Percentiles rank a stretch among this genome's conserved stretches.
Conservation (phyloP, 2,329 filamentous ascomycete species). For the Laburnicola sp. region DNA sequence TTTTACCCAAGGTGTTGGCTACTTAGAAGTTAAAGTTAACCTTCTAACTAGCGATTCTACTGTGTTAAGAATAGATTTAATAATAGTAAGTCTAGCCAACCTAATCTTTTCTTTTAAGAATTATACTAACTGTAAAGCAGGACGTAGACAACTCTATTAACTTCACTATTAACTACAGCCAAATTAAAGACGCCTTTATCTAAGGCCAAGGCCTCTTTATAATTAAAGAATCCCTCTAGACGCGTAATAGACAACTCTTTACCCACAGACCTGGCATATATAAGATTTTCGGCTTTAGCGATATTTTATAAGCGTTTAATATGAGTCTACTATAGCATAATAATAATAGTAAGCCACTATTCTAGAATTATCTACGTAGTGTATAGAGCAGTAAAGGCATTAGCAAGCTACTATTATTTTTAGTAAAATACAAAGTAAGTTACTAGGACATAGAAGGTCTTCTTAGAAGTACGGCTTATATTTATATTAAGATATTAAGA, state of each 20-base stretch:
- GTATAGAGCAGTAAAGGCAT: conserved; percentile 82
- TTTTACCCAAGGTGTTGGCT: conserved; percentile 83
- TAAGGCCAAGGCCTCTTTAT: conserved; percentile 80
- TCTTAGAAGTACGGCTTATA: no score
- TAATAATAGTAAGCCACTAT: conserved; percentile 51
- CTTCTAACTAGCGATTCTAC: conserved; percentile 69
- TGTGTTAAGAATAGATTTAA: conserved; percentile 73
- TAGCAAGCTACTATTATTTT: conserved; percentile 71
- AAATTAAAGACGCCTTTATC: conserved; percentile 79
- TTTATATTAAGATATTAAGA: no score
- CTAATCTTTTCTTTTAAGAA: neutral
- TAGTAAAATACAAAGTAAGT: conserved; percentile 51
- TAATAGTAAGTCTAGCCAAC: conserved; percentile 63
- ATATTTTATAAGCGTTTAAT: conserved; percentile 84
- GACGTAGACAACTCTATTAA: conserved; percentile 83
- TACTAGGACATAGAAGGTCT: no score
- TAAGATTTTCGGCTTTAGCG: conserved; percentile 86
- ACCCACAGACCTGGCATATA: conserved; percentile 69
- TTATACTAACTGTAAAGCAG: conserved; percentile 16
- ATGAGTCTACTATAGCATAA: conserved; percentile 76
- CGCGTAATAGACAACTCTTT: conserved; percentile 65
- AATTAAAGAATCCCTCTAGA: conserved; percentile 71
- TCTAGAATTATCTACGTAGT: conserved; percentile 81
- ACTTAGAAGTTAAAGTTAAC: conserved; percentile 88
- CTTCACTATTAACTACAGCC: conserved; percentile 76